phyloP scores from a whole-genome alignment of 2,329 filamentous ascomycete genomes.

The Colletotrichum acutatum region DNA sequence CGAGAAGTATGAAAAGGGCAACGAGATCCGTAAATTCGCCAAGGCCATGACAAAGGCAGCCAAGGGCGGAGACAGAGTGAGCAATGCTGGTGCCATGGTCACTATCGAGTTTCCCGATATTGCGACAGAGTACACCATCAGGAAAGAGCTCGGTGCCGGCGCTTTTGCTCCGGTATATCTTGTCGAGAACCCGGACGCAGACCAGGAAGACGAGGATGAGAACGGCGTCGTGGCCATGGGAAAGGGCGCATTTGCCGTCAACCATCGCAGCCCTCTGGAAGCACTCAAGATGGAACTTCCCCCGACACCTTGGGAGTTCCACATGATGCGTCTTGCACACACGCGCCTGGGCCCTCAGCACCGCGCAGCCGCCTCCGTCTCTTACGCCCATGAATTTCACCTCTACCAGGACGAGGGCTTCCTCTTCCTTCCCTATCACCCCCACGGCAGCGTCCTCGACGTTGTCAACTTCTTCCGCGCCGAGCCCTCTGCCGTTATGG shows the following conservation, averaged over 20 bases:
- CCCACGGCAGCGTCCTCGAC: constrained; percentile 94
- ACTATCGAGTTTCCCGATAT: constrained; percentile 75
- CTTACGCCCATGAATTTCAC: constrained; percentile 89
- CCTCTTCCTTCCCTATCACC: constrained; percentile 86
- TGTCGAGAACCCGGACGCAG: constrained; percentile 75
- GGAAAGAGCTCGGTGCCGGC: constrained; percentile 88
- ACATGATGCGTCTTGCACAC: constrained; percentile 89
- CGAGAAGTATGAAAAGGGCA: constrained; percentile 71
- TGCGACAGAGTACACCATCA: constrained; percentile 78
- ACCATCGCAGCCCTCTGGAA: constrained; percentile 72
- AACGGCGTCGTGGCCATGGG: constrained; percentile 65
- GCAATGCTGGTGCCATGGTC: constrained; percentile 68
- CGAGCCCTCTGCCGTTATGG: constrained; percentile 80
- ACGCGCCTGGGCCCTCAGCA: constrained; percentile 77
- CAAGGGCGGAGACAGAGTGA: constrained; percentile 69
- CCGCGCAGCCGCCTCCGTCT: constrained; percentile 80
- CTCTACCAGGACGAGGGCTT: constrained; percentile 92
- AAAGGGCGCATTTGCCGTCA: constrained; percentile 68
- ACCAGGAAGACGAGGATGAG: constrained; percentile 56
- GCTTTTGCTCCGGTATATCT: constrained; percentile 97
- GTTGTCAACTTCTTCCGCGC: constrained; percentile 87
- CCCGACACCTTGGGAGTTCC: constrained; percentile 93
- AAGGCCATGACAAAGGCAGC: constrained; percentile 71
- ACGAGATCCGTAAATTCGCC: constrained; percentile 84
- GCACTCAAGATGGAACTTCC: constrained; percentile 96